Evolutionary conservation across 2,329 filamentous ascomycete genomes (phyloP).

Genomic region (Aureobasidium sp.): DNA sequence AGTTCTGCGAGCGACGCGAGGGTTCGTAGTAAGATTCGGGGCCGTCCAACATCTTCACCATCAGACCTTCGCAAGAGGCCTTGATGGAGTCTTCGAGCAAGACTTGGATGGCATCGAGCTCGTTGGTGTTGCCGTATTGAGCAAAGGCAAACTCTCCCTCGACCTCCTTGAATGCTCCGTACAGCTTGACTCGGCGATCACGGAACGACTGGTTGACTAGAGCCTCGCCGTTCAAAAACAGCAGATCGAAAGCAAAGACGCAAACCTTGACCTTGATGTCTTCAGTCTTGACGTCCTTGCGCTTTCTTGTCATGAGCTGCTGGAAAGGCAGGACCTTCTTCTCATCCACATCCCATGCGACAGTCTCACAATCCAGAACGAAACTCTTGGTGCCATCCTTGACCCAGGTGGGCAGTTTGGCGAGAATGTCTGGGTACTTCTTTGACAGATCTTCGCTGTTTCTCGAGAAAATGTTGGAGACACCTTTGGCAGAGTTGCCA

Average conservation of each 20-base stretch:
- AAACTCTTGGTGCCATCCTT: conserved; percentile 87
- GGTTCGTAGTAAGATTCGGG: conserved; percentile 90
- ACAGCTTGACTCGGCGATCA: conserved; percentile 69
- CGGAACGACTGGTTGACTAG: conserved; percentile 80
- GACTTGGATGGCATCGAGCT: conserved; percentile 85
- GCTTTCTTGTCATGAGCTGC: conserved; percentile 94
- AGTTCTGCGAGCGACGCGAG: conserved; percentile 91
- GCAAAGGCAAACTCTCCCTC: conserved; percentile 92
- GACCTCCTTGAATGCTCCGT: conserved; percentile 61
- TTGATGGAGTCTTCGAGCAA: conserved; percentile 94
- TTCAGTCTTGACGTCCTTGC: conserved; percentile 91
- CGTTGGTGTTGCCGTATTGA: conserved; percentile 74
- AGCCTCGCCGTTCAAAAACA: conserved; percentile 85
- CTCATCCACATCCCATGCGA: conserved; percentile 88
- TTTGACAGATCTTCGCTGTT: conserved; percentile 96
- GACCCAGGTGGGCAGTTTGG: conserved; percentile 80
- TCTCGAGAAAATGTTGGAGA: conserved; percentile 89
- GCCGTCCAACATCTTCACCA: conserved; percentile 99
- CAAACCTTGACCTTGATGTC: conserved; percentile 96
- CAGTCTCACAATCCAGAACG: conserved; percentile 96
- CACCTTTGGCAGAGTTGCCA: conserved; percentile 60
- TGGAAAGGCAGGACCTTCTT: conserved; percentile 97
- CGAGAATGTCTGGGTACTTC: conserved; percentile 94
- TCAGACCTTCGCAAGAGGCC: conserved; percentile 90
- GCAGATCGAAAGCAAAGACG: conserved; percentile 89